phyloP scores from a whole-genome alignment of 2,329 filamentous ascomycete species.

The Aspergillus pseudoglaucus region DNA sequence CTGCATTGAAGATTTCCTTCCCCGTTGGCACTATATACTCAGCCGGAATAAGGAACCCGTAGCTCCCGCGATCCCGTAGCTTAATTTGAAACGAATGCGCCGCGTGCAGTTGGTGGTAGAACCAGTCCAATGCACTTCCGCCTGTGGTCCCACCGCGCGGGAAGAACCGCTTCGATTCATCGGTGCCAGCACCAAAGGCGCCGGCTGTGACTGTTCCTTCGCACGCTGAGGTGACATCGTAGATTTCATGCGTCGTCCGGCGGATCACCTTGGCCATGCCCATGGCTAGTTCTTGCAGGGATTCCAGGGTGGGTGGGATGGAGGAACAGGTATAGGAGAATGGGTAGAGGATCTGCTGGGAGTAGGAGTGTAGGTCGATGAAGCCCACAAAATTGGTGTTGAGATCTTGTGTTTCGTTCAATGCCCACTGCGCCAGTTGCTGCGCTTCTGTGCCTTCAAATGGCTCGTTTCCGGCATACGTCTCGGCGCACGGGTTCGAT shows the following conservation, averaged over 20 bases:
- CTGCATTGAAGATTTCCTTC: constrained; percentile 74
- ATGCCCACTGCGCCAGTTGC: constrained; percentile 72
- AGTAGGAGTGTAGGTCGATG: constrained; percentile 89
- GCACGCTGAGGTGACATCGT: constrained; percentile 77
- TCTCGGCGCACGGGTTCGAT: constrained; percentile 83
- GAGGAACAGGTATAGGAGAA: constrained; percentile 77
- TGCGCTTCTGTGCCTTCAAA: constrained; percentile 78
- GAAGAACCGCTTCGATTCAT: constrained; percentile 23
- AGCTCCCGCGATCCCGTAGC: constrained; percentile 84
- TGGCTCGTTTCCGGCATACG: constrained; percentile 73
- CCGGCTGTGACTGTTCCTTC: constrained; percentile 58
- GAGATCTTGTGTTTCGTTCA: constrained; percentile 64
- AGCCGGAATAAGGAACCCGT: constrained; percentile 83
- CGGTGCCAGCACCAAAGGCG: no score
- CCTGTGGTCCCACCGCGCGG: constrained; percentile 66
- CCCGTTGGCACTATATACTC: constrained; percentile 85
- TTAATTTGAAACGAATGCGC: constrained; percentile 90
- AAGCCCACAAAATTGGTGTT: constrained; percentile 75
- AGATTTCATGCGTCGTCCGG: constrained; percentile 66
- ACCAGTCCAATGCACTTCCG: constrained; percentile 87
- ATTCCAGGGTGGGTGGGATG: constrained; percentile 79
- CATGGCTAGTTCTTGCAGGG: constrained; percentile 80
- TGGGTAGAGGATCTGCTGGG: constrained; percentile 88
- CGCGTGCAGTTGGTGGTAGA: constrained; percentile 79
- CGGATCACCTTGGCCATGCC: constrained; percentile 86